Evolutionary conservation across 1,284 basidiomycete genomes (phyloP).

Genomic region (Austropuccinia psidii): DNA sequence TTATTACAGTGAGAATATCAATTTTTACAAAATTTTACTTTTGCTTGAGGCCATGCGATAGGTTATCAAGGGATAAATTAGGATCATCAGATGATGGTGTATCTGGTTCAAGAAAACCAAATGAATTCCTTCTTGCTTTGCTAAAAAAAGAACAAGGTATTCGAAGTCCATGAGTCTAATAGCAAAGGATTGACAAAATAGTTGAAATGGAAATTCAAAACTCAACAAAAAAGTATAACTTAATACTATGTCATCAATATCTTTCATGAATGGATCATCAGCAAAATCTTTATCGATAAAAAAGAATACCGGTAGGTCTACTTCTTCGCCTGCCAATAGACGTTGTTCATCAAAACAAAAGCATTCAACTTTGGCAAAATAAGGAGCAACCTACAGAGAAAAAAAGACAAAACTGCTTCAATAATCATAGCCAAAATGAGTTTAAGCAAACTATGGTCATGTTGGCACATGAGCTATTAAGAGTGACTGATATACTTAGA

Average conservation of each 20-base stretch:
- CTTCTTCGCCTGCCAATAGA: slow-evolving; percentile 87
- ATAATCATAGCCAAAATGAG: background rate
- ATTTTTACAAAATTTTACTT: no score
- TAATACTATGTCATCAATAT: slow-evolving; percentile 82
- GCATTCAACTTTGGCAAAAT: slow-evolving; percentile 99
- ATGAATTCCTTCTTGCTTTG: slow-evolving; percentile 32
- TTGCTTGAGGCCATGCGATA: no score
- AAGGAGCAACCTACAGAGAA: slow-evolving; percentile 71
- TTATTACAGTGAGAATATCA: no score
- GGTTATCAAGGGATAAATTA: no score
- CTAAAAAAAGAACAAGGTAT: background rate
- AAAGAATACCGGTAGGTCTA: slow-evolving; percentile 96
- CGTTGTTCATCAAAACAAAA: slow-evolving; percentile 99
- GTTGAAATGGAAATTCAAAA: background rate
- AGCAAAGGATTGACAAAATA: no score
- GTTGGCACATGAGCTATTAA: no score
- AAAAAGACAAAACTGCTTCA: no score
- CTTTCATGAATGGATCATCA: slow-evolving; percentile 60
- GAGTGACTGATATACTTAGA: no score
- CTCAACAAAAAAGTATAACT: slow-evolving; percentile 85
- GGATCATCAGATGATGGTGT: background rate
- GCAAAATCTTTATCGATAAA: slow-evolving; percentile 96
- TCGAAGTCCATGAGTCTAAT: background rate
- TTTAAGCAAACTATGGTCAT: background rate
- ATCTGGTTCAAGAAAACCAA: slow-evolving; percentile 26